A percentile compares a stretch with the other conserved stretches of the same genome.
Conservation (phyloP, 257 asterid species). For the Parsonsia alboflavescens region DNA sequence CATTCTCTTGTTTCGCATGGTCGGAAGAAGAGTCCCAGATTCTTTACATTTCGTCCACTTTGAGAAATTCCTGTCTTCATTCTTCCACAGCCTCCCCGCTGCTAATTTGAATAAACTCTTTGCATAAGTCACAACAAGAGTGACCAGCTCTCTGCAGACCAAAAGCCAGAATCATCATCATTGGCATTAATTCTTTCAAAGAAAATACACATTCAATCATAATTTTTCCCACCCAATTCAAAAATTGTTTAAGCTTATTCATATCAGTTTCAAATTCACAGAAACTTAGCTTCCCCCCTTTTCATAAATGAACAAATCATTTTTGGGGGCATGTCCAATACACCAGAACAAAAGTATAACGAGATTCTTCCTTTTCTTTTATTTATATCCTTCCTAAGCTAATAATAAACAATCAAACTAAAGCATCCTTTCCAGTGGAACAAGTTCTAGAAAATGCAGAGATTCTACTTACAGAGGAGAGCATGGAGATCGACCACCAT, state of each 20-base stretch:
- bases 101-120: conserved; percentile 55
- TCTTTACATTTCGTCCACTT: conserved; percentile 73
- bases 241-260: no score
- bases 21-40: conserved; percentile 63
- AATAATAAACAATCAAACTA: not conserved
- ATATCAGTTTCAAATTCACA: no score
- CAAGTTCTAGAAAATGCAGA: not conserved
- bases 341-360: not conserved
- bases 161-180: conserved; percentile 10
- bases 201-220: not conserved
- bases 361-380: not conserved
- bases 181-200: not conserved
- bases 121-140: conserved; percentile 44
- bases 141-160: conserved; percentile 66
- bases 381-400: not conserved
- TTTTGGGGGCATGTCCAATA: not conserved
- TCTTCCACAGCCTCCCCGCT: conserved; percentile 70
- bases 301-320: not conserved
- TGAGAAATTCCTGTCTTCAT: conserved; percentile 52
- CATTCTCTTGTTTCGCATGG: conserved; percentile 57
- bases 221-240: not conserved
- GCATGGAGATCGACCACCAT: conserved; percentile 95
- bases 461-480: conserved; percentile 75
- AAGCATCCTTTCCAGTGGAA: not conserved
- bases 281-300: not conserved